Evolutionary conservation across 2,329 filamentous ascomycete genomes (phyloP), one percentile per base, ranked within the genome.

Genomic region (Neophaeococcomyces aloes): DNA sequence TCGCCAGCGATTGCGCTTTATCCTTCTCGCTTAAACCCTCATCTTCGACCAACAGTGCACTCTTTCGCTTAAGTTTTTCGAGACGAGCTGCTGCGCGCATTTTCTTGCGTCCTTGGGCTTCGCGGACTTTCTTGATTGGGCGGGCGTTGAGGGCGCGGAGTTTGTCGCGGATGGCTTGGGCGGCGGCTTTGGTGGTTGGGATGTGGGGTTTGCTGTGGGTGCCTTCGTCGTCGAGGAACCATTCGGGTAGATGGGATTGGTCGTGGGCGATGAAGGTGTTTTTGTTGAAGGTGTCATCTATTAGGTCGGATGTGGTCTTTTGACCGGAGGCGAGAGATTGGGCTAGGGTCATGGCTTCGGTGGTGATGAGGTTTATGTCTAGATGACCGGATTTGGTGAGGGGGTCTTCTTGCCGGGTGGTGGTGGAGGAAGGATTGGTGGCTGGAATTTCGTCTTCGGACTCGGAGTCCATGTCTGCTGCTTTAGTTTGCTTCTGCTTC

Each of bases 361-460:
- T 91, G n/a, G 91, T 98, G 59, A 96, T 94, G 57, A 98, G 96
- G 61, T 96, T 87, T 65, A 98, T 94, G 60, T 95, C 88, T 74
- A 70, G 63, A 43, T 69, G 60, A 5, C 62, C 62, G 48, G 66
- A 64, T 35, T 61, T 57, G 32, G 61, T 63, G 23, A 62, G 60
- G 35, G 65, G 65, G 53, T 70, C 60, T 47, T 55, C 51, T 11
- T 42, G 44, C 3, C 51, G 49, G 10, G 41, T 15, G 5, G 42
- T 18, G 13, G 30, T 30, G 8, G 25, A 21, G 5, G 47, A 15
- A 2, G 45, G 31, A 7, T 34, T 41, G n/a, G 44, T 53, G 29
- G 49, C 38, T 23, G 61, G 57, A 31, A 41, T 33, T 40, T 66
- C 64, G 13, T 63, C 59, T 43, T 65, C 62, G 4, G 63, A 63